Conservation (phyloP, 2,329 filamentous ascomycete species). For the Neophaeococcomyces aloes region DNA sequence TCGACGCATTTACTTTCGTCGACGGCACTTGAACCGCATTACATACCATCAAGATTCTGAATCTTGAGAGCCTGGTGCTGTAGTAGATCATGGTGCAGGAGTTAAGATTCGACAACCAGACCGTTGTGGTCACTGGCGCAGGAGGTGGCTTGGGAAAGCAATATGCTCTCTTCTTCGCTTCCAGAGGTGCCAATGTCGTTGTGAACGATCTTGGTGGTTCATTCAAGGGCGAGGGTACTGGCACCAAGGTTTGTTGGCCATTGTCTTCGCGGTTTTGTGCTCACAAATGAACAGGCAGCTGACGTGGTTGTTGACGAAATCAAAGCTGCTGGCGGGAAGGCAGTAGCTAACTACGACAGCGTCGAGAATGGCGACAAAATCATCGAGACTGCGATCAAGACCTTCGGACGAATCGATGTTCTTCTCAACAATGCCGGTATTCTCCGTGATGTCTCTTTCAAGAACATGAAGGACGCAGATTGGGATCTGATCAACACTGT, state of each 20-base stretch:
- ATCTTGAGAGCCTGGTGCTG: slow-evolving; percentile 2
- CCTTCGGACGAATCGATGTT: slow-evolving; percentile 65
- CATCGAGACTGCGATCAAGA: slow-evolving; percentile 53
- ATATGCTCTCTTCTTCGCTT: slow-evolving; percentile 82
- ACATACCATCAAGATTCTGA: not conserved
- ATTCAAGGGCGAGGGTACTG: slow-evolving; percentile 84
- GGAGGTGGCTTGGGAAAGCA: slow-evolving; percentile 72
- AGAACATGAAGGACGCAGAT: slow-evolving; percentile 95
- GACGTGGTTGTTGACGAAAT: slow-evolving; percentile 41
- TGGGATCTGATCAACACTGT: slow-evolving; percentile 94
- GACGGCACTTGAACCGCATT: not conserved
- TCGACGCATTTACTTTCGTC: not conserved
- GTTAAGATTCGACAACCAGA: slow-evolving; percentile 78
- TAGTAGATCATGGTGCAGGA: slow-evolving; percentile 46
- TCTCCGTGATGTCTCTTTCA: slow-evolving; percentile 88
- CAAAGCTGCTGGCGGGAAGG: slow-evolving; percentile 79
- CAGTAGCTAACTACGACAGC: slow-evolving; percentile 89
- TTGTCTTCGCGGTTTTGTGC: not conserved
- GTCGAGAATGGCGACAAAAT: slow-evolving; percentile 81
- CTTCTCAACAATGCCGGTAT: slow-evolving; percentile 98
- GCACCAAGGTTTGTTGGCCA: slow-evolving; percentile 59
- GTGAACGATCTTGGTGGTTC: slow-evolving; percentile 93
- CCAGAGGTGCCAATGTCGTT: slow-evolving; percentile 83
- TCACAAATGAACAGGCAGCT: slow-evolving; percentile 44
- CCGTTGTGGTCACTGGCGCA: slow-evolving; percentile 77